Evolutionary conservation across 2,329 filamentous ascomycete genomes (phyloP).

Genomic region (Fusarium avenaceum): DNA sequence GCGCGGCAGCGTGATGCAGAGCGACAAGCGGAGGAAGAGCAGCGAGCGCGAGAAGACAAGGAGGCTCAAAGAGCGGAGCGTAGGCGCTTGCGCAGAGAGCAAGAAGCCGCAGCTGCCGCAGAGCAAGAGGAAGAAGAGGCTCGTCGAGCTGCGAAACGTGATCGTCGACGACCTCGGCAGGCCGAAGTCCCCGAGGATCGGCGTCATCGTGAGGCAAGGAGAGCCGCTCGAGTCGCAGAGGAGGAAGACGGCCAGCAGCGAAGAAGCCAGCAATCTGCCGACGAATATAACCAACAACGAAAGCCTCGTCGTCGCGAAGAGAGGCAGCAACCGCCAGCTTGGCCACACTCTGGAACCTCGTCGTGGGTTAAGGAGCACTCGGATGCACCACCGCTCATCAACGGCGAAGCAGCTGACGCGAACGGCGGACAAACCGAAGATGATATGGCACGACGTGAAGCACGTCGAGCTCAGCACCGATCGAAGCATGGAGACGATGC

Average conservation of each 20-base stretch:
- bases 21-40: constrained; percentile 49
- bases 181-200: constrained; percentile 64
- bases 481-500: constrained; percentile 59
- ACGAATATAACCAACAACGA: constrained; percentile 64
- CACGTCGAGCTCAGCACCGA: constrained; percentile 61
- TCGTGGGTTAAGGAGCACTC: constrained; percentile 76
- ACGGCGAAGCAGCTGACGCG: constrained; percentile 50
- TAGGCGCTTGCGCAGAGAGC: constrained; percentile 63
- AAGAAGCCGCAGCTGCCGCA: constrained; percentile 60
- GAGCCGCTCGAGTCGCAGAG: constrained; percentile 58
- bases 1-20: constrained; percentile 48
- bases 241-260: constrained; percentile 52
- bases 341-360: constrained; percentile 74
- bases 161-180: constrained; percentile 63
- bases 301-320: constrained; percentile 55
- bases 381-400: constrained; percentile 69
- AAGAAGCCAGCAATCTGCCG: constrained; percentile 54
- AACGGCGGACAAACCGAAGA: constrained; percentile 59
- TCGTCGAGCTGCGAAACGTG: constrained; percentile 61
- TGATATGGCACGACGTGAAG: constrained; percentile 65
- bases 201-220: constrained; percentile 66
- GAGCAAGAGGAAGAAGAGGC: constrained; percentile 62
- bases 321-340: constrained; percentile 56
- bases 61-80: constrained; percentile 66
- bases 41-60: constrained; percentile 65